Base-by-base conservation (phyloP, 2,329 filamentous ascomycete species). In the Phialophora macrospora region DNA sequence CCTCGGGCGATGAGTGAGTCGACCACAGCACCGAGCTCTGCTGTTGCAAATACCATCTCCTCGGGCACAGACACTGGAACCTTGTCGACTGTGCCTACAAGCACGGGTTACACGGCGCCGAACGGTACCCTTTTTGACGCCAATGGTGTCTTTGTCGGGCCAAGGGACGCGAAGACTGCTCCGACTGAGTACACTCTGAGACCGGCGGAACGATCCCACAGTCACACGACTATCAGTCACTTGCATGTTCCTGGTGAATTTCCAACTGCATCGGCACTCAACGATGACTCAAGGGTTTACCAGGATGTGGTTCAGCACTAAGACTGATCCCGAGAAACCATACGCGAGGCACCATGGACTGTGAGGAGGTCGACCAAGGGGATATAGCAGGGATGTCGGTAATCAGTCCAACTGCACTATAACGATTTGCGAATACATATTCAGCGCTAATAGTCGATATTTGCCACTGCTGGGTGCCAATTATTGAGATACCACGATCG, bases 161-260 rank as follows among this genome's bases (percentile, higher is more conserved):
- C 66, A 6, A 51, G 64, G 30, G 41, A 57, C 4, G 28, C 63
- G 12, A 55, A 64, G 55, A 64, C 52, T 14, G 66, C 64, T 20
- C 63, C 67, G 34, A 66, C 68, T 51, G 64, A 68, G 24, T 65
- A 68, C 59, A 41, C 56, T 55, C n/a, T 63, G 30, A 68, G 61
- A 38, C 61, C 66, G 14, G 49, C 63, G 32, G 54, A 69, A 12
- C 68, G 58, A 44, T 73, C 78, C 14, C 78, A 81, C 55, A 82
- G 83, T 69, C 79, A 82, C 6, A 81, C 83, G 12, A 85, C 84
- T 30, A 85, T 90, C 52, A 87, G 87, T 62, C 84, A 88, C 73
- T 77, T 92, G 58, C 88, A 90, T 73, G 84, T 92, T 20, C 90
- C 90, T 3, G 90, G 90, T 11, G 83, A 88, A 70, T 92, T 84